A percentile compares a stretch with the other conserved stretches of the same genome.
These are phyloP conservation scores for Chlorella sp. DNA, from an alignment of 139 green algal species.

Conservation along the genomic window DNA sequence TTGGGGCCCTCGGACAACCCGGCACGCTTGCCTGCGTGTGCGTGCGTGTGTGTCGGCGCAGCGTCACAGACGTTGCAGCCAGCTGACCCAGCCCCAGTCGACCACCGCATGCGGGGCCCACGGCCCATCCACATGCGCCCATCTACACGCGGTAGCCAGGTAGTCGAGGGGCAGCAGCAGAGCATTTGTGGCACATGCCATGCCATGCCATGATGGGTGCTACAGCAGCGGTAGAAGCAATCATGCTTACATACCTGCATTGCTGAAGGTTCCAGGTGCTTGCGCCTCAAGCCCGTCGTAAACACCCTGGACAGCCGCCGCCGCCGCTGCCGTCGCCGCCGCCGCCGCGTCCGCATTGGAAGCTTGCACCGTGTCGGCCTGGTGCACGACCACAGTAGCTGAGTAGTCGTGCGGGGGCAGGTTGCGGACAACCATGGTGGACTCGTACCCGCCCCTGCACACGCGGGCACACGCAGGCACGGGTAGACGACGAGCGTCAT, in stretches of 20 bases:
- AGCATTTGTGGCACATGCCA: background rate
- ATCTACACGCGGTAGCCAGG: background rate
- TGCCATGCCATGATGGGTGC: too few species aligned
- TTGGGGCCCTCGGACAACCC: too few species aligned
- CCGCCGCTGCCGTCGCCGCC: background rate
- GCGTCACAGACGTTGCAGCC: background rate
- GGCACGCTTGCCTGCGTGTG: background rate
- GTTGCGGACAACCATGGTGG: conserved; percentile 3
- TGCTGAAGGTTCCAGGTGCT: too few species aligned
- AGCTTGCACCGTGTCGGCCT: background rate
- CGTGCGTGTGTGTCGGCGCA: background rate
- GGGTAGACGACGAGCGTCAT: background rate
- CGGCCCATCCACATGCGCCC: background rate
- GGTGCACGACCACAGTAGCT: conserved; percentile 14
- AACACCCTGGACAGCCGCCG: background rate
- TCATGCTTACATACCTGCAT: too few species aligned
- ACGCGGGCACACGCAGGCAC: too few species aligned
- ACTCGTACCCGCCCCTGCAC: conserved; percentile 9
- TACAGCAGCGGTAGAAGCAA: too few species aligned
- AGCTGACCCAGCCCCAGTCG: background rate
- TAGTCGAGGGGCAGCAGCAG: background rate
- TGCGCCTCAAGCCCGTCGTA: background rate
- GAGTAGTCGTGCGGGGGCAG: conserved; percentile 6
- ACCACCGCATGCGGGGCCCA: background rate
- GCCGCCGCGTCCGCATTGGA: conserved; percentile 4